Evolutionary conservation across 306 rosid species (phyloP).

Genomic region (Rosa chinensis): DNA sequence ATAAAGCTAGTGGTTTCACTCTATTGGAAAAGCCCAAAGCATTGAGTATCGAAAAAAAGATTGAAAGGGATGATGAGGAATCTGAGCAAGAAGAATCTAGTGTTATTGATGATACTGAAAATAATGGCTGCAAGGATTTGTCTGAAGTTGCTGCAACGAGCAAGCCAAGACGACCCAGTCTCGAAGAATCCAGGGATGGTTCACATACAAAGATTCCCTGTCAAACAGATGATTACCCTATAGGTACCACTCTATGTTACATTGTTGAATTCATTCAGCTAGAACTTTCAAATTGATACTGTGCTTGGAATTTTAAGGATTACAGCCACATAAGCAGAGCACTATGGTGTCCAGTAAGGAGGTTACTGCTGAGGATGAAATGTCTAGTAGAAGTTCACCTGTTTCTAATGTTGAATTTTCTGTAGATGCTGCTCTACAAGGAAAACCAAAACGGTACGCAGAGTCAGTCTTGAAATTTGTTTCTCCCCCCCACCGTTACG

Average conservation of each 20-base stretch:
- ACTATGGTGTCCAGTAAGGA: constrained; percentile 38
- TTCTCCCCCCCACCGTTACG: constrained; percentile 20
- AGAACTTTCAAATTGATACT: constrained; percentile 23
- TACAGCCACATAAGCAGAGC: constrained; percentile 46
- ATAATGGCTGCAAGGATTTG: constrained; percentile 13
- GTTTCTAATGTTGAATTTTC: constrained; percentile 42
- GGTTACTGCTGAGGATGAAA: constrained; percentile 34
- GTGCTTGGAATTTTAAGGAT: constrained; percentile 50
- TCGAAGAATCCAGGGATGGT: constrained; percentile 26
- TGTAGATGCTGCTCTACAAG: constrained; percentile 52
- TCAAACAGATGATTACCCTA: constrained; percentile 29
- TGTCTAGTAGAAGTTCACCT: constrained; percentile 34
- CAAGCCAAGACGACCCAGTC: constrained; percentile 8
- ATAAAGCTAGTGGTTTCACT: constrained; percentile 33
- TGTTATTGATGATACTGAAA: constrained; percentile 23
- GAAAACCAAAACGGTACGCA: constrained; percentile 69
- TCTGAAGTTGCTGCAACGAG: constrained; percentile 18
- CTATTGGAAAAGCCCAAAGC: constrained; percentile 55
- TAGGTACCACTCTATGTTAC: constrained; percentile 42
- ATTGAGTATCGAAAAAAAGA: constrained; percentile 9
- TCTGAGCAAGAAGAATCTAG: constrained; percentile 28
- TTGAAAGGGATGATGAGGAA: constrained; percentile 19
- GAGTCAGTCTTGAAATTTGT: constrained; percentile 24
- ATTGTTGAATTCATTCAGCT: constrained; percentile 18
- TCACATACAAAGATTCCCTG: constrained; percentile 21